Conservation (phyloP, 2,329 filamentous ascomycete genomes). For the Fusarium oxysporum region DNA sequence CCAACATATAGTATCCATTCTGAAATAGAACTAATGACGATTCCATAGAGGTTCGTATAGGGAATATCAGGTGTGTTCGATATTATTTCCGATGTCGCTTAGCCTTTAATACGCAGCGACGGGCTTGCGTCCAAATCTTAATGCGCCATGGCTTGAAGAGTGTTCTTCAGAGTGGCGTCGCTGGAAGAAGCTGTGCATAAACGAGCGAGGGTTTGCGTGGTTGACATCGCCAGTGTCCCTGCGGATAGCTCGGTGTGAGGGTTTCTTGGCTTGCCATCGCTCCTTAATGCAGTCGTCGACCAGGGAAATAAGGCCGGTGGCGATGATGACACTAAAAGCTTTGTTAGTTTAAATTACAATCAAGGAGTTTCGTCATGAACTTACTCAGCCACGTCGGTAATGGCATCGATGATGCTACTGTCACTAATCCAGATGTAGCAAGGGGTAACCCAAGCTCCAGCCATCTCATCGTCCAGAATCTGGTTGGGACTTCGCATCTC, state of each 20-base stretch:
- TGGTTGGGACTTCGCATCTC: conserved; percentile 79
- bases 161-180: conserved; percentile 55
- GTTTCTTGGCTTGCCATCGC: conserved; percentile 70
- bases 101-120: conserved; percentile 52
- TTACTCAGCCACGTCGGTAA: conserved; percentile 89
- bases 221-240: conserved; percentile 41
- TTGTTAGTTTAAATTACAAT: conserved; percentile 39
- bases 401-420: conserved; percentile 72
- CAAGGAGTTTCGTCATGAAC: conserved; percentile 48
- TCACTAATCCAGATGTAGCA: conserved; percentile 93
- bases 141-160: conserved; percentile 48
- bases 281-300: conserved; percentile 92
- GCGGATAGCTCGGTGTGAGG: conserved; percentile 43
- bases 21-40: not conserved
- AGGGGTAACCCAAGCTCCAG: conserved; percentile 90
- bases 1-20: conserved; percentile 5
- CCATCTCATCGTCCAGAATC: conserved; percentile 75
- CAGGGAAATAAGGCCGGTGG: conserved; percentile 88
- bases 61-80: not conserved
- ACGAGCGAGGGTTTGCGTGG: conserved; percentile 44
- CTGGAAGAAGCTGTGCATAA: conserved; percentile 56
- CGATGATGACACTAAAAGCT: conserved; percentile 78
- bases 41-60: not conserved
- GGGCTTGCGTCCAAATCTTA: conserved; percentile 51
- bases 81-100: not conserved